Evolutionary conservation across 208 protist genomes (phyloP), one percentile per base, ranked within the genome.

Genomic region (Trypanosoma cruzi): DNA sequence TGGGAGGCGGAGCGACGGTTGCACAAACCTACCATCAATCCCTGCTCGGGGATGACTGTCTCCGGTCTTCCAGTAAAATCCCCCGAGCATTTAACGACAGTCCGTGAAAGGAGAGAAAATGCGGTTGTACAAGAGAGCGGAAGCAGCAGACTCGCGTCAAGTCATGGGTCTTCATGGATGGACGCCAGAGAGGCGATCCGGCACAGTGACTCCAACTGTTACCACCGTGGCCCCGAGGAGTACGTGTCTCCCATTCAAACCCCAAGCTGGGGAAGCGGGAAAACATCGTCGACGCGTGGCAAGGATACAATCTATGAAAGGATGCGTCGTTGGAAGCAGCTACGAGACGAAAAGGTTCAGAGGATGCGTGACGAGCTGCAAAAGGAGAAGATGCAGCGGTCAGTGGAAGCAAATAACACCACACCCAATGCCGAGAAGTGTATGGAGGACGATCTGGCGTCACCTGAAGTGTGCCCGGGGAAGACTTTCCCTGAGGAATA

Each of bases 11-110:
- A 83, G 48, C 61, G 60, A 20, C 54, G 56, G 1, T 31, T 81
- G 18, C 75, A 84, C 28, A 57, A 59, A 32, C 79, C 79, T 13
- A 69, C 48, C 26, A 77, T 84, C 49, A 73, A 82, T 53, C 75
- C 75, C 22, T 64, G 77, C 10, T 81, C 75, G 40, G 75, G 73
- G 22, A 67, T 71, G 42, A 81, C 79, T 22, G 70, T 75, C 44
- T 54, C 72, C 0, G 40, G 68, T 11, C 54, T 84, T 37, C 67
- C 63, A 2, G 40, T 63, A 2, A 77, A 75, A 7, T 61, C 71
- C 16, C 54, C 28, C 16, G 79, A 82, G 54, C 56, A 75, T 28
- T 28, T 84, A n/a, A 61, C 58, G 22, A 22, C 46, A 0, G 59
- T 59, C 4, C 46, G 24, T 14, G 60, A 0, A 48, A 4, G 36